These are phyloP conservation scores for Leishmania mexicana DNA, from an alignment of 208 protist species.

Conservation along the genomic window DNA sequence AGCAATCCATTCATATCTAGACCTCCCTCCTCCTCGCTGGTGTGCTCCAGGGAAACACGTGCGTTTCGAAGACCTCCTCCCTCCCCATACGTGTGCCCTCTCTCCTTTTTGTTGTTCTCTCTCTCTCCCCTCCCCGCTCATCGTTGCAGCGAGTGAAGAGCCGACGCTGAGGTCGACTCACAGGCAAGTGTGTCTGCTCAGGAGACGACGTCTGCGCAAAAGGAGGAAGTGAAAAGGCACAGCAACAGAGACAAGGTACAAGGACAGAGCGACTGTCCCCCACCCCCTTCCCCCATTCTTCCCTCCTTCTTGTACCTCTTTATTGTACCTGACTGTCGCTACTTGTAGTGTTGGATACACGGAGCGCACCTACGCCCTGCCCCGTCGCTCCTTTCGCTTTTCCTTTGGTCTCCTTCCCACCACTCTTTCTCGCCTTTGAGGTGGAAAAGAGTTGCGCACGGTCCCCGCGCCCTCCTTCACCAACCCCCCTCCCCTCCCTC, in stretches of 20 bases:
- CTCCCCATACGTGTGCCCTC: background rate
- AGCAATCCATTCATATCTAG: background rate
- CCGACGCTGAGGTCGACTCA: no score
- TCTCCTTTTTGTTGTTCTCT: slow-evolving; percentile 1
- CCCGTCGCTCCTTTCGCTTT: background rate
- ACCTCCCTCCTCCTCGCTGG: background rate
- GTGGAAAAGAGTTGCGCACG: background rate
- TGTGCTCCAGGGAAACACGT: background rate
- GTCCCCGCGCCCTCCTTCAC: no score
- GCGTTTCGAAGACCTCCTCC: background rate
- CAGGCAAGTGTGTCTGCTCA: no score
- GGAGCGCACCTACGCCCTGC: background rate
- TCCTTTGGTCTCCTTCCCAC: background rate
- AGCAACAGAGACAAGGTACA: background rate
- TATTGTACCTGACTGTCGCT: background rate
- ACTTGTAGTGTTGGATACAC: background rate
- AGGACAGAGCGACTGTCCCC: background rate
- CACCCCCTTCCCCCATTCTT: background rate
- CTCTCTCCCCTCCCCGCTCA: background rate
- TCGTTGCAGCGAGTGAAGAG: background rate
- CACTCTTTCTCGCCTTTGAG: background rate
- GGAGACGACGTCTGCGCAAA: background rate
- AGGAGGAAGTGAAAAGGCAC: background rate
- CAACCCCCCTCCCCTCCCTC: no score
- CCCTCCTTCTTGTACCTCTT: background rate